Evolutionary conservation across 805 yeast species (phyloP).

Genomic region (Saturnispora dispora): DNA sequence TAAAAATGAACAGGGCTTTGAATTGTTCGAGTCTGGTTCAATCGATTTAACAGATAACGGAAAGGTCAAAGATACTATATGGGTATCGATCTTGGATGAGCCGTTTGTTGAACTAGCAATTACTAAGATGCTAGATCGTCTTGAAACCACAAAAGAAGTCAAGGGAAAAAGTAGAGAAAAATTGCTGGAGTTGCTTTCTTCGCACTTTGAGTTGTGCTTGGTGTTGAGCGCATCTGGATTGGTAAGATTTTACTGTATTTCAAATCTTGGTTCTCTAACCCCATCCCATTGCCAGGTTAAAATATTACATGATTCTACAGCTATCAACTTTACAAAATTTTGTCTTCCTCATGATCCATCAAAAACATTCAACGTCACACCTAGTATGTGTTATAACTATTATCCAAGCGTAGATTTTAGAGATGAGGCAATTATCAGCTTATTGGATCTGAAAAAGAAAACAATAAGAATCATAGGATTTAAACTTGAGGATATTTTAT

Average conservation of each 20-base stretch:
- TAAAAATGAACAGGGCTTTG: constrained; percentile 49
- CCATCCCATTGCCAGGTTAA: constrained; percentile 42
- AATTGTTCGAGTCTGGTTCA: constrained; percentile 49
- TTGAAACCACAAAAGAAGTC: constrained; percentile 12
- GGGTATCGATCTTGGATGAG: constrained; percentile 31
- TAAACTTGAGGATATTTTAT: constrained; percentile 23
- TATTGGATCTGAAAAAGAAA: constrained; percentile 29
- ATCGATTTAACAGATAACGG: constrained; percentile 25
- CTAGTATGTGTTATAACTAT: constrained; percentile 2
- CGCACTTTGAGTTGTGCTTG: constrained; percentile 32
- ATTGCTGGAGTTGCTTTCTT: constrained; percentile 20
- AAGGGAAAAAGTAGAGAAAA: constrained; percentile 13
- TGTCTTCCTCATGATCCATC: constrained; percentile 25
- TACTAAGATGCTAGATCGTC: constrained; percentile 13
- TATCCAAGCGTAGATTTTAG: constrained; percentile 1
- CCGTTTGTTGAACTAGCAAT: constrained; percentile 25
- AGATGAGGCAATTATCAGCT: constrained; percentile 2
- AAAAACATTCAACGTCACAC: not conserved
- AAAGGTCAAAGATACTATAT: constrained; percentile 8
- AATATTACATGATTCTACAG: constrained; percentile 25
- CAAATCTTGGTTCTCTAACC: constrained; percentile 35
- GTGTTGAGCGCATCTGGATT: constrained; percentile 35
- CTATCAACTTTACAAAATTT: constrained; percentile 19
- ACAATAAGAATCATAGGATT: constrained; percentile 29
- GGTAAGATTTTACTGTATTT: constrained; percentile 37